Conservation (phyloP, 2,329 filamentous ascomycete species). For the Colletotrichum trifolii region DNA sequence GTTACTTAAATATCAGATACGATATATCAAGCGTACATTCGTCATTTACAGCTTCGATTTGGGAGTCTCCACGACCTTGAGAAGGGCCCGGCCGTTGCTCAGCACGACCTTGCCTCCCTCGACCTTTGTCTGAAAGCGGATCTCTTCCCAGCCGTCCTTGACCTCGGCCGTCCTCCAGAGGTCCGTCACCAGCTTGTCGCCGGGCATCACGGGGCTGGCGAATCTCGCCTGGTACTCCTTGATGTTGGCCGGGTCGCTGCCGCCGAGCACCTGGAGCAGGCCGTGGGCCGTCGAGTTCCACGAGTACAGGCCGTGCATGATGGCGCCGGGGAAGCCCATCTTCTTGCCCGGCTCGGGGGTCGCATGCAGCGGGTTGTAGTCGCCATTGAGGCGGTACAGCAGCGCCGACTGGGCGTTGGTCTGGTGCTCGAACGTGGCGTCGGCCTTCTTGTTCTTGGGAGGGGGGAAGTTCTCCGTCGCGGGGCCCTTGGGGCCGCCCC, state of each 20-base stretch:
- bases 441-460: constrained; percentile 76
- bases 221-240: constrained; percentile 92
- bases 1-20: neutral
- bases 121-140: constrained; percentile 82
- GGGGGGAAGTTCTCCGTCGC: constrained; percentile 82
- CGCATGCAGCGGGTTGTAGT: constrained; percentile 94
- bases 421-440: constrained; percentile 76
- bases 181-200: constrained; percentile 82
- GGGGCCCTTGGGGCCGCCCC: constrained; percentile 92
- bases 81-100: constrained; percentile 85
- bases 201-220: constrained; percentile 84
- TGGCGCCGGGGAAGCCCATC: constrained; percentile 91
- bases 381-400: constrained; percentile 87
- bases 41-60: constrained; percentile 72
- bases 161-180: constrained; percentile 82
- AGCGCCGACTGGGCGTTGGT: constrained; percentile 78
- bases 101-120: constrained; percentile 86
- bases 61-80: constrained; percentile 69
- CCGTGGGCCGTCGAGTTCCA: constrained; percentile 85
- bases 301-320: constrained; percentile 89
- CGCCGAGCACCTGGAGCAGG: constrained; percentile 78
- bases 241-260: constrained; percentile 81
- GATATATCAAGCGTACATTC: neutral
- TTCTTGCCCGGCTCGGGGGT: constrained; percentile 85
- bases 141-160: constrained; percentile 79